Evolutionary conservation across 805 yeast species (phyloP), one percentile per base, ranked within the genome.

Genomic region (Metahyphopichia silvanorum): DNA sequence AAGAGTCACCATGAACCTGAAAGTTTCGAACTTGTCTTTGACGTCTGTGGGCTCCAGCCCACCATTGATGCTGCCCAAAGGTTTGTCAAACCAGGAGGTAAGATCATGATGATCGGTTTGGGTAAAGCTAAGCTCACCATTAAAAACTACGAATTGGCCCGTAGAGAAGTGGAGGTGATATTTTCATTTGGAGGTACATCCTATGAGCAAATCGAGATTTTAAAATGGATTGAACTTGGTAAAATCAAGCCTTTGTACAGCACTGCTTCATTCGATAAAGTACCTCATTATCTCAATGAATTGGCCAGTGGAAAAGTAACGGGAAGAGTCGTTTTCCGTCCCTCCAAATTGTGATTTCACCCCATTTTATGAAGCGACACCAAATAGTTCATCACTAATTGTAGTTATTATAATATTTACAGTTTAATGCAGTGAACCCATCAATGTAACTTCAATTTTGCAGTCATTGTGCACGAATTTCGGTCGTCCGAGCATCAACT

Each of bases 161-260:
- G 64, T 29, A 54, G 70, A 36, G 76, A 71, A 43, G 55, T 65
- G 17, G 53, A 57, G 31, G 40, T 69, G 25, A 44, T 58, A 21
- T 67, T 60, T 39, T 55, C 62, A 27, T 66, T 66, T 40, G 74
- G 76, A 21, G 77, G 77, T 16, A 59, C 61, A 10, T 60, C 69
- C 1, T 41, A 46, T 7, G 75, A 71, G 31, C 73, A 67, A 40
- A 42, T 46, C 16, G 74, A 70, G 35, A 55, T 63, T 21, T 54
- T 72, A 58, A 47, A 60, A 20, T 64, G 73, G 69, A 53, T 71
- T 19, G 40, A 54, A 2, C 38, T 42, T 27, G 75, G 75, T 3
- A 55, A 45, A 26, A 51, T 71, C 27, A 57, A 49, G 19, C 76
- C 76, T 1, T 39, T 57, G 11, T 51, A 59, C 15, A 44, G 44